These are phyloP conservation scores for Umbelopsis isabellina DNA, from an alignment of 192 early-diverging fungal species.

Conservation along the genomic window DNA sequence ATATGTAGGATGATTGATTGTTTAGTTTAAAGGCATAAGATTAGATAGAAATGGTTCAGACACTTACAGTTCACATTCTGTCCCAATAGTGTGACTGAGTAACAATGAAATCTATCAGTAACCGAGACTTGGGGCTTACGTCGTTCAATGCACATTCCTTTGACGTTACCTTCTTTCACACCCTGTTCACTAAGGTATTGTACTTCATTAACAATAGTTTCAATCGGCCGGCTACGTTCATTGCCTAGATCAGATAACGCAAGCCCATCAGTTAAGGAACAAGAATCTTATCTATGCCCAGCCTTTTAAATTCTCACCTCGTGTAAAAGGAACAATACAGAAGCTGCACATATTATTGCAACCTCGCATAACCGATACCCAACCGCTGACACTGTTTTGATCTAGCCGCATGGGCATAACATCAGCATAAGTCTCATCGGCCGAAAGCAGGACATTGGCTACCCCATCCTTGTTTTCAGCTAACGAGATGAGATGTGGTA, in stretches of 20 bases:
- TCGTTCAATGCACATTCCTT: not conserved
- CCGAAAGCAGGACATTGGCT: conserved; percentile 80
- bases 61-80: conserved; percentile 75
- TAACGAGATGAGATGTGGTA: conserved; percentile 72
- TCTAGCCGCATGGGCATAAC: conserved; percentile 73
- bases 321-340: conserved; percentile 79
- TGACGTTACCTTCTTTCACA: conserved; percentile 50
- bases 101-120: not conserved
- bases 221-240: conserved; percentile 72
- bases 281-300: not conserved
- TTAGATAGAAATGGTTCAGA: not conserved
- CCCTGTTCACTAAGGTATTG: conserved; percentile 65
- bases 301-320: conserved; percentile 40
- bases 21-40: not conserved
- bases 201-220: conserved; percentile 71
- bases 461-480: conserved; percentile 64
- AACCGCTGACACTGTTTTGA: conserved; percentile 65
- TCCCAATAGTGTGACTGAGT: conserved; percentile 66
- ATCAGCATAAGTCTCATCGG: conserved; percentile 82
- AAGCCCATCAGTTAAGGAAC: too few species aligned
- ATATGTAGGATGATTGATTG: not conserved
- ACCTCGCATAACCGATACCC: conserved; percentile 76
- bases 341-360: conserved; percentile 86
- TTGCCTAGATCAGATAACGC: conserved; percentile 33
- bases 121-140: not conserved